Percentiles rank a stretch among this genome's conserved stretches.
phyloP scores from a whole-genome alignment of 2,329 filamentous ascomycete species.

The Scytalidium sp. region DNA sequence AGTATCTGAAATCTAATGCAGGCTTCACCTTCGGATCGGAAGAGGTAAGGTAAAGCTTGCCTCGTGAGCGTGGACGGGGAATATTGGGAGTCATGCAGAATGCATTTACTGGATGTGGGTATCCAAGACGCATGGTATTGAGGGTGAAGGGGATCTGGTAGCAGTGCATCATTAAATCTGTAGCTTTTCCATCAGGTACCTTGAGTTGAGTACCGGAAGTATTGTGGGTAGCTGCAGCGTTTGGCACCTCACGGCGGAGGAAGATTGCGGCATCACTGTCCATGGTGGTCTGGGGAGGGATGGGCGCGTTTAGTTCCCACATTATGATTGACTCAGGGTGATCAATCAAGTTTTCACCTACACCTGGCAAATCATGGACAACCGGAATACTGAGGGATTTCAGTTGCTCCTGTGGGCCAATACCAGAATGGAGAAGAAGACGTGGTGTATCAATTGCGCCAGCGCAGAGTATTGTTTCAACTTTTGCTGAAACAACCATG shows the following conservation, averaged over 20 bases:
- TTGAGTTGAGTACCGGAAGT: conserved; percentile 42
- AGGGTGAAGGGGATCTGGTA: conserved; percentile 92
- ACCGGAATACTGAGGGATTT: conserved; percentile 27
- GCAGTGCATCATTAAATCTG: conserved; percentile 95
- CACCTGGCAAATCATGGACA: conserved; percentile 27
- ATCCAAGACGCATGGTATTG: conserved; percentile 80
- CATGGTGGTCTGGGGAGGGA: conserved; percentile 35
- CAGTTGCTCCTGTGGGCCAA: conserved; percentile 30
- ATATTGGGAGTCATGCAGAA: conserved; percentile 54
- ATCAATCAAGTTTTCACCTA: conserved; percentile 33
- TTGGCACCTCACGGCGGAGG: conserved; percentile 70
- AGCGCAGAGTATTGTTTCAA: conserved; percentile 60
- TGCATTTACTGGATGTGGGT: conserved; percentile 45
- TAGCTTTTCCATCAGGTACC: conserved; percentile 65
- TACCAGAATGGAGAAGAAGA: conserved; percentile 35
- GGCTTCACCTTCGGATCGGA: conserved; percentile 38
- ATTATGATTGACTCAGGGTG: conserved; percentile 44
- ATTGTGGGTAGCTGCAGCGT: conserved; percentile 44
- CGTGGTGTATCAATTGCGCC: conserved; percentile 35
- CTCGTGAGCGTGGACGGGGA: conserved; percentile 59
- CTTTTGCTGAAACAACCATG: conserved; percentile 59
- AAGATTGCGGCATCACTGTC: conserved; percentile 60
- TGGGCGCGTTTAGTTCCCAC: conserved; percentile 39
- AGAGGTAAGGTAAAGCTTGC: conserved; percentile 53
- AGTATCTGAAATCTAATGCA: conserved; percentile 53